Evolutionary conservation across 2,329 filamentous ascomycete species (phyloP).

Genomic region (Orbilia oligospora): DNA sequence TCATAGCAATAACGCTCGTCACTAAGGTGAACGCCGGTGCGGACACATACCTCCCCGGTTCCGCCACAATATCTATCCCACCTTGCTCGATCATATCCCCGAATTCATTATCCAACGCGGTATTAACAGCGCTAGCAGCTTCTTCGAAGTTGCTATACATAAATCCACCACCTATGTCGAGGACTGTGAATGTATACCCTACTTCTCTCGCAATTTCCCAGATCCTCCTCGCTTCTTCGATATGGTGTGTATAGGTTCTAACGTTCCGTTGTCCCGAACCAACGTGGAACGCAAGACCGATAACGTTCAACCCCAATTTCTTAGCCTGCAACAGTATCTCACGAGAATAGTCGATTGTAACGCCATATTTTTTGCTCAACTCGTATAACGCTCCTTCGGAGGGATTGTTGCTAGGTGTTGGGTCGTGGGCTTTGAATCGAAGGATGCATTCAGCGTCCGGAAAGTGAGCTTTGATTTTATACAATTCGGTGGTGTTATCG

Average conservation of each 20-base stretch:
- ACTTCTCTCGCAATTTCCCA: constrained; percentile 34
- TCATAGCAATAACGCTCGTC: constrained; percentile 51
- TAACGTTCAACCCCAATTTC: constrained; percentile 27
- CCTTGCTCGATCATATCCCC: constrained; percentile 33
- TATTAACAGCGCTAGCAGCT: constrained; percentile 18
- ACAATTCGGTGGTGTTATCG: constrained; percentile 45
- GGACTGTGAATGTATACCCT: constrained; percentile 39
- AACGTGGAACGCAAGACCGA: constrained; percentile 49
- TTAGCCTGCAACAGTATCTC: constrained; percentile 33
- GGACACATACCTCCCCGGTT: constrained; percentile 50
- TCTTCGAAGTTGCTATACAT: constrained; percentile 47
- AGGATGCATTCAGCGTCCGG: constrained; percentile 45
- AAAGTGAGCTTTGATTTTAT: constrained; percentile 39
- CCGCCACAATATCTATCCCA: constrained; percentile 36
- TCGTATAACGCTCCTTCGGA: constrained; percentile 31
- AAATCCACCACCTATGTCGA: constrained; percentile 56
- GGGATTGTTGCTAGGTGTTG: neutral
- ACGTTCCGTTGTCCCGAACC: constrained; percentile 44
- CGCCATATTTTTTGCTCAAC: constrained; percentile 51
- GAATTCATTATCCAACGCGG: constrained; percentile 42
- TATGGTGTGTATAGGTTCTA: constrained; percentile 18
- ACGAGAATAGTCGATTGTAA: constrained; percentile 20
- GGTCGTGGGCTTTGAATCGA: constrained; percentile 29
- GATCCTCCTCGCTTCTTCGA: constrained; percentile 36
- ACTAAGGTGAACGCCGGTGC: constrained; percentile 41